Percentiles rank a stretch among this genome's conserved stretches.
Evolutionary conservation across 257 asterid species (phyloP).

Genomic region (Solanum chmielewskii): DNA sequence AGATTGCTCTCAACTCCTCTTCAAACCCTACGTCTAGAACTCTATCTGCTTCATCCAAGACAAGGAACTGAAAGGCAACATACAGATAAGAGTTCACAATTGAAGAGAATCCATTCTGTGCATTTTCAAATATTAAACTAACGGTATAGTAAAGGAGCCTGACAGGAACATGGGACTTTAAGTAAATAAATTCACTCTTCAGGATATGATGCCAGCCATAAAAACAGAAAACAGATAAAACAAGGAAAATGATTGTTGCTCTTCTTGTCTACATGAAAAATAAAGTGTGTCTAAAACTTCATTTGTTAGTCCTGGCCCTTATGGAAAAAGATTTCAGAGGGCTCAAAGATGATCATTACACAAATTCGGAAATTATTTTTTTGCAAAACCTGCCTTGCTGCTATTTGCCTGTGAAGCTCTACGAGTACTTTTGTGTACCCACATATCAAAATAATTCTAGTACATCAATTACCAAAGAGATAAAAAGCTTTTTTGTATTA

Average conservation of each 20-base stretch:
- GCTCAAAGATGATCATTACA: not conserved
- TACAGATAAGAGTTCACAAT: not conserved
- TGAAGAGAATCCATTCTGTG: not conserved
- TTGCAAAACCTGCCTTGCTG: not conserved
- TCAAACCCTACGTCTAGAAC: slow-evolving; percentile 82
- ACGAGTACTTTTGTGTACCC: not conserved
- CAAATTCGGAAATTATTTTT: not conserved
- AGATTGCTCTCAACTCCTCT: slow-evolving; percentile 64
- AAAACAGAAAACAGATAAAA: not conserved
- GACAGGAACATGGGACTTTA: not conserved
- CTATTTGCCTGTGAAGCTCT: not conserved
- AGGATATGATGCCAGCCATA: not conserved
- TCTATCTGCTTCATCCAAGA: slow-evolving; percentile 97
- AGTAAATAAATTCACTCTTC: not conserved
- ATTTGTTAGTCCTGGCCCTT: not conserved
- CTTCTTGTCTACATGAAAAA: not conserved
- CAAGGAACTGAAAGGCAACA: slow-evolving; percentile 60
- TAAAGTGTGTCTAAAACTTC: not conserved
- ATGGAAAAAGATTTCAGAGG: not conserved
- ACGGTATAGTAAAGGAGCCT: not conserved
- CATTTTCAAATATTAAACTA: not conserved
- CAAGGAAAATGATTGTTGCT: not conserved
- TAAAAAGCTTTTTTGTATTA: not conserved
- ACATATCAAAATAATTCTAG: not conserved
- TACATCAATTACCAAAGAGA: not conserved